Conservation (phyloP, 257 asterid genomes). For the Asclepias syriaca region DNA sequence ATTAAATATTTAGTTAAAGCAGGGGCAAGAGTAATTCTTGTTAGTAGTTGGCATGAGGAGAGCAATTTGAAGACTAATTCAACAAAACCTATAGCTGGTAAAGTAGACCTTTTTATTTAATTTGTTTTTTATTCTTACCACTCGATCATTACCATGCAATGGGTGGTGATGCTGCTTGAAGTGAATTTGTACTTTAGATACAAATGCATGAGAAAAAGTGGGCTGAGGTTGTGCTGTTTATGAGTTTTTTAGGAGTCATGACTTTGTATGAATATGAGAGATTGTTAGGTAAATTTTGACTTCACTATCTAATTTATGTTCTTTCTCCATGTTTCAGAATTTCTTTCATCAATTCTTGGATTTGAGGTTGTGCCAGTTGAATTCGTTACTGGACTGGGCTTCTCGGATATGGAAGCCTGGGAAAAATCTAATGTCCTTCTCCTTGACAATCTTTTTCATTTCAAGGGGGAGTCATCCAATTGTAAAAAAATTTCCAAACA, state of each 20-base stretch:
- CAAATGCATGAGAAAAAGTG: neutral
- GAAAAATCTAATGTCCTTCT: conserved; percentile 39
- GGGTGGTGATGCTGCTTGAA: neutral
- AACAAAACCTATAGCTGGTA: conserved; percentile 59
- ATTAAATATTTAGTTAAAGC: conserved; percentile 56
- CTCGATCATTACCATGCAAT: neutral
- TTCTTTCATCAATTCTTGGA: conserved; percentile 54
- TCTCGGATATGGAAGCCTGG: conserved; percentile 26
- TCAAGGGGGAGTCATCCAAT: conserved; percentile 70
- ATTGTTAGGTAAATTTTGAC: neutral
- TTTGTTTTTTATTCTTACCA: conserved; percentile 14
- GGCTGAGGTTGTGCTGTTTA: neutral
- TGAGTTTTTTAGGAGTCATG: neutral
- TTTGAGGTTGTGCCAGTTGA: conserved; percentile 58
- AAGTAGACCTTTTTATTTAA: conserved; percentile 10
- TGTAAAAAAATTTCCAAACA: conserved; percentile 56
- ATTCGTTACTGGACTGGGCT: conserved; percentile 26
- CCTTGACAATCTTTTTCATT: conserved; percentile 59
- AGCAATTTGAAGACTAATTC: conserved; percentile 22
- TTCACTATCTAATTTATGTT: neutral
- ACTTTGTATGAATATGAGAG: neutral
- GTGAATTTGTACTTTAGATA: neutral
- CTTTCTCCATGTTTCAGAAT: conserved; percentile 43
- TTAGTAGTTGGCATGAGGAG: conserved; percentile 56
- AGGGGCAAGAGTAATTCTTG: conserved; percentile 64